Percentiles rank a stretch among this genome's conserved stretches.
These are phyloP conservation scores for Botrytis elliptica DNA, from an alignment of 2,329 filamentous ascomycete genomes.

Conservation along the genomic window DNA sequence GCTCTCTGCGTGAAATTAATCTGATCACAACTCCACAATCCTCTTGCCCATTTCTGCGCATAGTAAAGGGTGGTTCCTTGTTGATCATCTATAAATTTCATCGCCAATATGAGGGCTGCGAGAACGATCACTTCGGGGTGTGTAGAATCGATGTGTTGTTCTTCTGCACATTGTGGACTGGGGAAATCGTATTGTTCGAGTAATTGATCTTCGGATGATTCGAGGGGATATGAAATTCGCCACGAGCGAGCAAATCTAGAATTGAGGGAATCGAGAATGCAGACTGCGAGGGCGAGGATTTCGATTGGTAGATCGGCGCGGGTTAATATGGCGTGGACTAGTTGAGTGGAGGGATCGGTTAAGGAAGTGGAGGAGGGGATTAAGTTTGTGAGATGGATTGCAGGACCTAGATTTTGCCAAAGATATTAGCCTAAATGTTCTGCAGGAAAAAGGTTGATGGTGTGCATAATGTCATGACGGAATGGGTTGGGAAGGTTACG, in stretches of 20 bases:
- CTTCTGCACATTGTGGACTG: neutral
- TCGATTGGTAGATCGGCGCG: constrained; percentile 59
- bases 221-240: constrained; percentile 58
- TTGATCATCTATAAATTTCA: constrained; percentile 63
- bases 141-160: constrained; percentile 59
- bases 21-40: constrained; percentile 59
- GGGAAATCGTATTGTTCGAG: constrained; percentile 38
- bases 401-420: constrained; percentile 52
- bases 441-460: constrained; percentile 2
- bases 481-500: constrained; percentile 23
- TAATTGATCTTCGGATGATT: constrained; percentile 33
- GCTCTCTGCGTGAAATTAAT: constrained; percentile 63
- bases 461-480: neutral
- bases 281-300: constrained; percentile 62
- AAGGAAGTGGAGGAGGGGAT: constrained; percentile 63
- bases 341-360: constrained; percentile 54
- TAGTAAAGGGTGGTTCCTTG: constrained; percentile 55
- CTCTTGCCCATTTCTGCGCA: constrained; percentile 52
- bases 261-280: constrained; percentile 64
- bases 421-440: constrained; percentile 32
- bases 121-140: constrained; percentile 62
- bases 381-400: constrained; percentile 65
- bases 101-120: constrained; percentile 61
- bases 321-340: constrained; percentile 60
- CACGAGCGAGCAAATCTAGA: constrained; percentile 61